Evolutionary conservation across 495 filamentous ascomycete species (phyloP).

Genomic region (Penicillium samsonianum): DNA sequence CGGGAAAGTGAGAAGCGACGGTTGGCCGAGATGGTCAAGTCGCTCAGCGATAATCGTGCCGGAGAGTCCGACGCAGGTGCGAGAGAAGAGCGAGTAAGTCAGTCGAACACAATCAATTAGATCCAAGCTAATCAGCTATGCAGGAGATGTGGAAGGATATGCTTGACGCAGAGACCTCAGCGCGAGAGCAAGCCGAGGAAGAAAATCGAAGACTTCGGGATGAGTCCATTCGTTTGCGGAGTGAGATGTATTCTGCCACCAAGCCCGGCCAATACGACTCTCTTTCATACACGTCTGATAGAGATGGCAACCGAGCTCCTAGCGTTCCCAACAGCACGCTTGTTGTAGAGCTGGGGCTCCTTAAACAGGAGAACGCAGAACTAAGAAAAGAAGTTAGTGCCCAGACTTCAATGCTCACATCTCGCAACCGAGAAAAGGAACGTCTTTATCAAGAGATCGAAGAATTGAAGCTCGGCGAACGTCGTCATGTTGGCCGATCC

Average conservation of each 20-base stretch:
- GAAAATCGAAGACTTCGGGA: constrained; percentile 84
- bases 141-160: constrained; percentile 91
- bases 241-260: constrained; percentile 52
- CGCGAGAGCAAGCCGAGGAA: constrained; percentile 86
- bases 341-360: constrained; percentile 70
- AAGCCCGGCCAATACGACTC: constrained; percentile 54
- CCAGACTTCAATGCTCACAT: constrained; percentile 97
- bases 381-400: constrained; percentile 89
- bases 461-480: constrained; percentile 84
- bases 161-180: constrained; percentile 86
- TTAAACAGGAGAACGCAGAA: constrained; percentile 91
- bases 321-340: constrained; percentile 66
- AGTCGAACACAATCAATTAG: neutral
- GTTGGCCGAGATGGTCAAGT: constrained; percentile 75
- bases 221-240: constrained; percentile 74
- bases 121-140: constrained; percentile 10
- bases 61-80: constrained; percentile 68
- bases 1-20: constrained; percentile 80
- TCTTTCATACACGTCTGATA: constrained; percentile 61
- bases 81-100: constrained; percentile 73
- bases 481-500: constrained; percentile 62
- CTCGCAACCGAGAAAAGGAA: constrained; percentile 91
- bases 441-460: constrained; percentile 96
- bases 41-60: constrained; percentile 63
- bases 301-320: constrained; percentile 58